These are phyloP conservation scores for Rhododendron mucronatum DNA, from an alignment of 148 eudicot species.

Conservation along the genomic window DNA sequence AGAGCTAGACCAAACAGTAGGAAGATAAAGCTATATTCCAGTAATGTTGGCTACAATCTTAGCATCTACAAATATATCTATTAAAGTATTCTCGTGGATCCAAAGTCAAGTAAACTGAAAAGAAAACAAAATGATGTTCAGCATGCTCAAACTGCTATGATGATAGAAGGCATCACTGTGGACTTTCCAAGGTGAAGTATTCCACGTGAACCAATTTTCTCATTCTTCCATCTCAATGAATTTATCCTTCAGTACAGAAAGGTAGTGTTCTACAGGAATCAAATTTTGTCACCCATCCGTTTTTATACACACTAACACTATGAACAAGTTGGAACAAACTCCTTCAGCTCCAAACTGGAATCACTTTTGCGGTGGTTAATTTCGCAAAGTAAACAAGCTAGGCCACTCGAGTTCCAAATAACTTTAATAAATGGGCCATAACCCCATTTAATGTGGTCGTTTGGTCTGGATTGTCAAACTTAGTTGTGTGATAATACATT, in stretches of 20 bases:
- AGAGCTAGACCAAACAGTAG: neutral
- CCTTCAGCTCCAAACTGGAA: neutral
- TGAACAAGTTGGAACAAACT: neutral
- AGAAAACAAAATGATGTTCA: neutral
- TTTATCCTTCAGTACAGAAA: neutral
- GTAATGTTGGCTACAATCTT: neutral
- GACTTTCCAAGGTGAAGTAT: neutral
- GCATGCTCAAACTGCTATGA: neutral
- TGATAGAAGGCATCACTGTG: neutral
- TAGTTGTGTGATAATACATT: slow-evolving; percentile 17
- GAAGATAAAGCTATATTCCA: neutral
- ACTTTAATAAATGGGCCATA: neutral
- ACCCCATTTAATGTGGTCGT: neutral
- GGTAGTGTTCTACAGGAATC: neutral
- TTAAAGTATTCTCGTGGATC: neutral
- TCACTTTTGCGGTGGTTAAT: neutral
- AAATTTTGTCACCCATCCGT: neutral
- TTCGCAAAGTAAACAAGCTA: neutral
- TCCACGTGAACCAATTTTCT: neutral
- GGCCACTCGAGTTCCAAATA: neutral
- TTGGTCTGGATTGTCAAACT: neutral
- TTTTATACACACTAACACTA: neutral
- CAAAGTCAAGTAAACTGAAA: neutral
- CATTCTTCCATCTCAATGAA: neutral
- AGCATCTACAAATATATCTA: neutral